Conservation (phyloP, 495 filamentous ascomycete genomes). For the Entonaema liquescens region DNA sequence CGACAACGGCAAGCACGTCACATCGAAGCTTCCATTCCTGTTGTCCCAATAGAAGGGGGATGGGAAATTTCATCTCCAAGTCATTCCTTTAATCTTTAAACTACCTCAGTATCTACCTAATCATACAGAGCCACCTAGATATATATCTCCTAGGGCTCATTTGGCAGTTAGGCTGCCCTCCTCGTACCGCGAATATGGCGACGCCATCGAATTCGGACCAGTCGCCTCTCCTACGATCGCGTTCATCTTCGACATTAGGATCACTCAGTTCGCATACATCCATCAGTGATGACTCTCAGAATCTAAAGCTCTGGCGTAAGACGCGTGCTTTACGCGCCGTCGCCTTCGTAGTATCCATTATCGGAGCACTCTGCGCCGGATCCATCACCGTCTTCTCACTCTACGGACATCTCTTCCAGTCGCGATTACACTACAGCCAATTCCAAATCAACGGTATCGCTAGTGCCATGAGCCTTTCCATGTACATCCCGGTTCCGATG, state of each 20-base stretch:
- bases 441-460: slow-evolving; percentile 88
- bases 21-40: slow-evolving; percentile 11
- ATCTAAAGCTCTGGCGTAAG: slow-evolving; percentile 34
- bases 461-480: slow-evolving; percentile 81
- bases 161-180: slow-evolving; percentile 17
- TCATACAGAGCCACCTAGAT: background rate
- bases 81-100: slow-evolving; percentile 17
- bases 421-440: slow-evolving; percentile 84
- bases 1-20: slow-evolving; percentile 19
- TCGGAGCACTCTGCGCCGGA: slow-evolving; percentile 75
- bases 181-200: slow-evolving; percentile 22
- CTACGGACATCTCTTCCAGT: slow-evolving; percentile 88
- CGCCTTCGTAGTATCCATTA: slow-evolving; percentile 53
- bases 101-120: too few species aligned
- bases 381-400: slow-evolving; percentile 89
- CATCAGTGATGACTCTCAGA: slow-evolving; percentile 47
- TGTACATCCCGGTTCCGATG: slow-evolving; percentile 90
- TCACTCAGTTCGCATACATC: slow-evolving; percentile 47
- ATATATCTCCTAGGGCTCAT: background rate
- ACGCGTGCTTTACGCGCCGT: slow-evolving; percentile 46
- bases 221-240: slow-evolving; percentile 45
- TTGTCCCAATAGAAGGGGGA: slow-evolving; percentile 5
- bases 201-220: slow-evolving; percentile 33
- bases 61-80: slow-evolving; percentile 17
- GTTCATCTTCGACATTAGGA: slow-evolving; percentile 47